A percentile compares a stretch with the other conserved stretches of the same genome.
These are phyloP conservation scores for Penicillium cataractarum DNA, from an alignment of 495 filamentous ascomycete species.

Conservation along the genomic window DNA sequence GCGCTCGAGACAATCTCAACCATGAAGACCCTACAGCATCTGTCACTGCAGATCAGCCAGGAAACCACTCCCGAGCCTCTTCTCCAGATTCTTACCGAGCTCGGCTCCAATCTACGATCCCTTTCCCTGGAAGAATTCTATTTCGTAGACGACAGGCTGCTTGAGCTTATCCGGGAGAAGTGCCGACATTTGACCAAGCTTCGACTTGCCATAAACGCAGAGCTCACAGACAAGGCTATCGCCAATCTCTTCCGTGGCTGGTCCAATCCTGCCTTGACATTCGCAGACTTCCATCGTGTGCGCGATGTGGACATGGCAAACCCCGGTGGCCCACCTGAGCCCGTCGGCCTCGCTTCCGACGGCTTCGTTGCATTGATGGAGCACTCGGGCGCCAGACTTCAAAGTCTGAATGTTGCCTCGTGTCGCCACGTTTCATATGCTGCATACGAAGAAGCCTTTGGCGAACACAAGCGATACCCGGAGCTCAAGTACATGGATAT, in stretches of 20 bases:
- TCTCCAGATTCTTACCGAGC: constrained; percentile 56
- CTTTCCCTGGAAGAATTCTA: constrained; percentile 69
- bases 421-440: constrained; percentile 74
- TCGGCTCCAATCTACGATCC: constrained; percentile 67
- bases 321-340: constrained; percentile 57
- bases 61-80: constrained; percentile 59
- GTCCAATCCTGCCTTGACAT: constrained; percentile 68
- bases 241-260: constrained; percentile 71
- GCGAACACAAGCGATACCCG: constrained; percentile 60
- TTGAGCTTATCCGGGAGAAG: constrained; percentile 64
- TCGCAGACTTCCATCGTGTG: constrained; percentile 72
- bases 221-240: constrained; percentile 73
- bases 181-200: constrained; percentile 74
- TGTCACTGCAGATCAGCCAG: constrained; percentile 67
- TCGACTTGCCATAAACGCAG: constrained; percentile 72
- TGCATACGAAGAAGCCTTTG: constrained; percentile 73
- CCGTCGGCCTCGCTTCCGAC: constrained; percentile 68
- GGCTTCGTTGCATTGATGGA: constrained; percentile 80
- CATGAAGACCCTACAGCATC: constrained; percentile 64
- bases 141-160: constrained; percentile 60
- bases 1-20: constrained; percentile 56
- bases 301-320: constrained; percentile 74
- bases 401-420: constrained; percentile 69
- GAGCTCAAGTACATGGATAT: constrained; percentile 71
- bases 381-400: constrained; percentile 70